phyloP scores from a whole-genome alignment of 768 basidiomycete genomes.

The Naematelia encephala region DNA sequence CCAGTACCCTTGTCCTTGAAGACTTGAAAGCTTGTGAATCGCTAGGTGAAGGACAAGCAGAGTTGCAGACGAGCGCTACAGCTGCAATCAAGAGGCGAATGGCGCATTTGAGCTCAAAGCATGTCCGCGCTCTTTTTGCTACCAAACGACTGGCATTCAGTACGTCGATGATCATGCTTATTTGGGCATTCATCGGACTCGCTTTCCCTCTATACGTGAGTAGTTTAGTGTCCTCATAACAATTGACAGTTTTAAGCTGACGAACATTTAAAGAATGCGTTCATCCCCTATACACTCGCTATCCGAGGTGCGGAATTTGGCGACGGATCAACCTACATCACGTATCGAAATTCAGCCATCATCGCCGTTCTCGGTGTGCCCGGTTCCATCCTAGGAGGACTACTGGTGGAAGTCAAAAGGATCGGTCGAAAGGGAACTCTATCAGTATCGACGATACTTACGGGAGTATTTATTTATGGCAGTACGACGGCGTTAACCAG shows the following conservation, averaged over 20 bases:
- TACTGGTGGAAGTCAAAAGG: conserved; percentile 63
- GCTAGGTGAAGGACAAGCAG: conserved; percentile 9
- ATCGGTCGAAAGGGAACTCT: conserved; percentile 68
- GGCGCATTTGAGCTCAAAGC: conserved; percentile 52
- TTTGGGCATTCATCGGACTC: conserved; percentile 70
- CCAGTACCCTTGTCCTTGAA: conserved; percentile 56
- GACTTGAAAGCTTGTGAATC: conserved; percentile 50
- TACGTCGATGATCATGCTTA: conserved; percentile 59
- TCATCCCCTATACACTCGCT: conserved; percentile 56
- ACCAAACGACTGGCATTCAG: conserved; percentile 65
- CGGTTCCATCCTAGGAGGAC: conserved; percentile 68
- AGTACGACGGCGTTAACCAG: conserved; percentile 71
- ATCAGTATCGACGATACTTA: conserved; percentile 66
- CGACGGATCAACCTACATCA: conserved; percentile 66
- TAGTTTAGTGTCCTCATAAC: background rate
- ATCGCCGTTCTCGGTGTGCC: conserved; percentile 67
- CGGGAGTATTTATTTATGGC: conserved; percentile 70
- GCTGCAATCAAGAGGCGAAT: conserved; percentile 55
- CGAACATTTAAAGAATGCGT: conserved; percentile 55
- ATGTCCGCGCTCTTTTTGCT: conserved; percentile 64
- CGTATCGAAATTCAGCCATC: conserved; percentile 67
- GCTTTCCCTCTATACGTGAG: conserved; percentile 61
- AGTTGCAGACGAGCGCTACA: conserved; percentile 51
- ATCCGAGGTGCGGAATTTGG: conserved; percentile 69
- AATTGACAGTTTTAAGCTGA: background rate